A percentile compares a stretch with the other conserved stretches of the same genome.
phyloP scores from a whole-genome alignment of 2,329 filamentous ascomycete species.

The Myriosclerotinia duriaeana region DNA sequence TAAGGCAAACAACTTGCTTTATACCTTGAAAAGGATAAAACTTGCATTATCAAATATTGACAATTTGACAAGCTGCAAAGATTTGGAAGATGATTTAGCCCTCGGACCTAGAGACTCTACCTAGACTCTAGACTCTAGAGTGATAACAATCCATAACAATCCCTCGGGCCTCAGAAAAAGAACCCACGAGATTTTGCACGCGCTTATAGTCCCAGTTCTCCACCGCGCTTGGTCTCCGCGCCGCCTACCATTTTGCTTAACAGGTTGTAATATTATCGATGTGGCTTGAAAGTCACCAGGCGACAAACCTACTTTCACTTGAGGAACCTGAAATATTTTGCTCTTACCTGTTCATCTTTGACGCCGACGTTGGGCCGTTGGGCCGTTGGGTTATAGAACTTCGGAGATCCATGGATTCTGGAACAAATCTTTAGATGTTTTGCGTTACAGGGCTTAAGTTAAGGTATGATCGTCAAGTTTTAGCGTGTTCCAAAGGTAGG shows the following conservation, averaged over 20 bases:
- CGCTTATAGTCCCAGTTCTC: not conserved
- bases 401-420: not conserved
- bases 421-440: not conserved
- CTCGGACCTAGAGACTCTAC: no score
- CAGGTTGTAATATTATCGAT: not conserved
- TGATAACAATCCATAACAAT: no score
- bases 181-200: not conserved
- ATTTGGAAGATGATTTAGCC: no score
- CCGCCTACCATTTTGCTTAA: not conserved
- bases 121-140: not conserved
- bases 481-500: not conserved
- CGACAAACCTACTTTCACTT: no score
- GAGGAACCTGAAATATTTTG: no score
- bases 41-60: not conserved
- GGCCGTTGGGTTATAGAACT: not conserved
- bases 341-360: not conserved
- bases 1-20: not conserved
- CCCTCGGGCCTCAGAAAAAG: no score
- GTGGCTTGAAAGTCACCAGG: not conserved
- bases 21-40: not conserved
- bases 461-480: not conserved
- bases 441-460: conserved; percentile 5
- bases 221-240: not conserved
- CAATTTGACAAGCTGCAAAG: conserved; percentile 1
- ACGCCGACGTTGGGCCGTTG: not conserved